Percentiles rank a stretch among this genome's conserved stretches.
Conservation (phyloP, 2,329 filamentous ascomycete species). For the Neopestalotiopsis sp. region DNA sequence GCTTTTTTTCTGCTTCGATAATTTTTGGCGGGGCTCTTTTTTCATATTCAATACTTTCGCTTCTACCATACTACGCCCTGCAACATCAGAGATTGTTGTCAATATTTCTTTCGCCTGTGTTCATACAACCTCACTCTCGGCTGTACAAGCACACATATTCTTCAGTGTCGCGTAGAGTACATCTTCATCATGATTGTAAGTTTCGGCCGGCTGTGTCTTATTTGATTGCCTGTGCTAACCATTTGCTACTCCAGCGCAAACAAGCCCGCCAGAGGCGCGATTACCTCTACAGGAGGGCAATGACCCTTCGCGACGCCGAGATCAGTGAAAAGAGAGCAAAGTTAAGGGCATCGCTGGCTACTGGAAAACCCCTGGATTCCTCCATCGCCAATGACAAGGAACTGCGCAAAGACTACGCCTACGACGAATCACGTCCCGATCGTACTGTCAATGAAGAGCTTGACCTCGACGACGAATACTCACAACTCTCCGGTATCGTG, state of each 20-base stretch:
- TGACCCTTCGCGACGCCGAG: conserved; percentile 88
- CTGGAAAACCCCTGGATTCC: conserved; percentile 84
- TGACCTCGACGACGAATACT: conserved; percentile 88
- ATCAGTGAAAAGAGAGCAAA: conserved; percentile 91
- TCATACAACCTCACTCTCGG: not conserved
- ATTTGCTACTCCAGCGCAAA: conserved; percentile 51
- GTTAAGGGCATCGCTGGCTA: conserved; percentile 83
- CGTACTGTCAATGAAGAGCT: conserved; percentile 70
- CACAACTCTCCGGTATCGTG: conserved; percentile 86
- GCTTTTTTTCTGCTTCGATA: not conserved
- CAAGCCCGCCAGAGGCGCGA: conserved; percentile 82
- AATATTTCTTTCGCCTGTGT: not conserved
- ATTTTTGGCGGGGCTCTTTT: not conserved
- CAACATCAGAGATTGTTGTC: not conserved
- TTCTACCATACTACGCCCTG: not conserved
- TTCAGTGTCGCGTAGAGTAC: not conserved
- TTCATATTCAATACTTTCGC: not conserved
- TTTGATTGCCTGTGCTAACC: not conserved
- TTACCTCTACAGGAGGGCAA: conserved; percentile 80
- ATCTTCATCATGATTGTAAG: conserved; percentile 29
- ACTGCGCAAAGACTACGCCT: conserved; percentile 87
- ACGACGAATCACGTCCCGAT: conserved; percentile 82
- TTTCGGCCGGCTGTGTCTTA: not conserved
- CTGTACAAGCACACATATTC: not conserved
- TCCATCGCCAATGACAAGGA: conserved; percentile 85